Evolutionary conservation across 345 rosid species (phyloP), one percentile per base, ranked within the genome.

Genomic region (Dovyalis caffra): DNA sequence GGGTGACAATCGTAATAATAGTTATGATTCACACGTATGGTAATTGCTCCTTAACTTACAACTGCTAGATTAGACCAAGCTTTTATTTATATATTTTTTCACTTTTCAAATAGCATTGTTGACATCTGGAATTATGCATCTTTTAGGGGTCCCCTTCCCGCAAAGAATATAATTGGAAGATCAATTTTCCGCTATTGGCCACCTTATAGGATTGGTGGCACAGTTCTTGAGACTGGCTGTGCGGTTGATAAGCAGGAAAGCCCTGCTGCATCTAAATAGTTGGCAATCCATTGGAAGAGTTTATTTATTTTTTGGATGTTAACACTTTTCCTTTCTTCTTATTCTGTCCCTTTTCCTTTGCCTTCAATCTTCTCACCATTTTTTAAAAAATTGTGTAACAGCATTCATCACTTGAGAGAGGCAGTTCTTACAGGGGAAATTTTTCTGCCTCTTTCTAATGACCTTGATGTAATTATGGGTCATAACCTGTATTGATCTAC

Each of bases 1-100:
- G 98, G 99, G 99, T 40, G 99, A 95, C 66, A 93, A 95, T 79
- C 91, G 99, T 31, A 95, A 95, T 82, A 93, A 93, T 76, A 91
- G 97, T 77, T 95, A 95, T 25, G 99, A 95, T 79, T 95, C 99
- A 1, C 99, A 95, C 1, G 91, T 91, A 20, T 95, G 99, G 99
- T 95, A 83, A 89, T 56, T 73, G 62, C 49, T 56, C 35, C 51
- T 43, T 67, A 47, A 21, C 47, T 18, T 29, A 25, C n/a, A 23
- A 18, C 60, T 40, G 2, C 63, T 62, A 38, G 21, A 70, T 28
- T 34, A 28, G 23, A 56, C 11, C 15, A 32, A 4, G 15, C 26
- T 28, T 40, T 40, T 72, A 45, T 28, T 29, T 10, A 6, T 49
- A 14, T n/a, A n/a, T 16, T 45, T 73, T 2, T 20, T 58, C 29